Conservation (phyloP, 345 rosid genomes). For the Clarkia xantiana region DNA sequence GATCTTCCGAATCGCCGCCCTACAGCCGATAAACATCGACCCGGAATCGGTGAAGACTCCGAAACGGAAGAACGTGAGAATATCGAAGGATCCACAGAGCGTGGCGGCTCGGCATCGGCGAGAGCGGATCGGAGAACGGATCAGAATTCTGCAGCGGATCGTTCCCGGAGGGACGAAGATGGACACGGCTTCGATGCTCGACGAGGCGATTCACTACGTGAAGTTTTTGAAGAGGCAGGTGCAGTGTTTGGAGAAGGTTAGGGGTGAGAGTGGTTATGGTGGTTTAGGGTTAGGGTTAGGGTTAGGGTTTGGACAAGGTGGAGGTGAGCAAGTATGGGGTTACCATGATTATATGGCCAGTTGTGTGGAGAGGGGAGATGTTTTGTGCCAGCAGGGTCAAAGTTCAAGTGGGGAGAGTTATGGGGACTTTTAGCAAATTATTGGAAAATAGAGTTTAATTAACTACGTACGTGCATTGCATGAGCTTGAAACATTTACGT, state of each 20-base stretch:
- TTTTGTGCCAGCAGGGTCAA: too few species aligned
- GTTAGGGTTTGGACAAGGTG: not conserved
- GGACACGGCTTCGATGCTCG: conserved; percentile 95
- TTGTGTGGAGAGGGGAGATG: too few species aligned
- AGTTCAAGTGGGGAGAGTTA: too few species aligned
- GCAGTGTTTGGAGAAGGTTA: conserved; percentile 56
- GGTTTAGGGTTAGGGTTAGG: not conserved
- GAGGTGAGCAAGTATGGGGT: not conserved
- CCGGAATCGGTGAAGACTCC: conserved; percentile 82
- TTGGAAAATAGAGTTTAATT: too few species aligned
- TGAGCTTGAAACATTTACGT: too few species aligned
- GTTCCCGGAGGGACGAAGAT: conserved; percentile 95
- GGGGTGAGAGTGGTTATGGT: conserved; percentile 14
- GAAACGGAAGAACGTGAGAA: conserved; percentile 68
- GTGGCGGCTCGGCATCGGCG: conserved; percentile 84
- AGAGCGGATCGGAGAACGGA: conserved; percentile 81
- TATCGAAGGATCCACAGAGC: conserved; percentile 92
- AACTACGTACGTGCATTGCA: too few species aligned
- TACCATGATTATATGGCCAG: too few species aligned
- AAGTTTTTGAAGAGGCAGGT: conserved; percentile 83
- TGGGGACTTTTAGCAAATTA: too few species aligned
- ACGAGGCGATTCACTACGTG: conserved; percentile 86
- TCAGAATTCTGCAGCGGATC: conserved; percentile 72
- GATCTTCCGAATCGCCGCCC: conserved; percentile 74
- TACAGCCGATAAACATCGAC: conserved; percentile 81